Percentiles rank a stretch among this genome's conserved stretches.
These are phyloP conservation scores for Linum usitatissimum DNA, from an alignment of 345 rosid genomes.

Conservation along the genomic window DNA sequence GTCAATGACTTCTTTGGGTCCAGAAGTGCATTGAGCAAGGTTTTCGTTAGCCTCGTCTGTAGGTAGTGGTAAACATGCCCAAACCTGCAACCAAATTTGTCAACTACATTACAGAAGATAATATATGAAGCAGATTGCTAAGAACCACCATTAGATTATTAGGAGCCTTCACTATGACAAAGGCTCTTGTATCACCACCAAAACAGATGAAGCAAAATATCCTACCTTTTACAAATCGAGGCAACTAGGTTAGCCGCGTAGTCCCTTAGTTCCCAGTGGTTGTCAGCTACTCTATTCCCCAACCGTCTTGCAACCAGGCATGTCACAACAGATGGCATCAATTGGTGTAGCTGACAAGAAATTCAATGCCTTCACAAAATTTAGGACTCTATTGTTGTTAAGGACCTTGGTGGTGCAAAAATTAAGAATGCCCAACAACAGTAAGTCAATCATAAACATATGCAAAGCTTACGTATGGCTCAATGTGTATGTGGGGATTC, in stretches of 20 bases:
- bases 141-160: neutral
- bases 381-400: constrained; percentile 14
- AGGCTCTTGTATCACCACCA: neutral
- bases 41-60: constrained; percentile 84
- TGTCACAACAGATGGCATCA: constrained; percentile 99
- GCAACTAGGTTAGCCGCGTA: constrained; percentile 78
- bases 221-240: constrained; percentile 80
- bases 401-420: constrained; percentile 3
- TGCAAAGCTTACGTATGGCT: constrained; percentile 73
- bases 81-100: constrained; percentile 39
- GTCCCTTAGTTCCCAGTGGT: constrained; percentile 97
- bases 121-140: constrained; percentile 1
- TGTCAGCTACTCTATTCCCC: constrained; percentile 81
- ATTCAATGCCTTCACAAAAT: constrained; percentile 26
- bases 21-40: constrained; percentile 74
- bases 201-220: constrained; percentile 14
- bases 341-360: constrained; percentile 77
- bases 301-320: constrained; percentile 90
- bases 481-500: constrained; percentile 82
- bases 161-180: neutral
- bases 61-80: constrained; percentile 71
- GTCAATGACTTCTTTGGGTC: constrained; percentile 80
- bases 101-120: constrained; percentile 2
- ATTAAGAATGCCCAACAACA: constrained; percentile 9
- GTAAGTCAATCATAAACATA: constrained; percentile 3